These are phyloP conservation scores for Odonthalia washingtoniensis DNA, from an alignment of 31 red algal genomes.

Conservation along the genomic window DNA sequence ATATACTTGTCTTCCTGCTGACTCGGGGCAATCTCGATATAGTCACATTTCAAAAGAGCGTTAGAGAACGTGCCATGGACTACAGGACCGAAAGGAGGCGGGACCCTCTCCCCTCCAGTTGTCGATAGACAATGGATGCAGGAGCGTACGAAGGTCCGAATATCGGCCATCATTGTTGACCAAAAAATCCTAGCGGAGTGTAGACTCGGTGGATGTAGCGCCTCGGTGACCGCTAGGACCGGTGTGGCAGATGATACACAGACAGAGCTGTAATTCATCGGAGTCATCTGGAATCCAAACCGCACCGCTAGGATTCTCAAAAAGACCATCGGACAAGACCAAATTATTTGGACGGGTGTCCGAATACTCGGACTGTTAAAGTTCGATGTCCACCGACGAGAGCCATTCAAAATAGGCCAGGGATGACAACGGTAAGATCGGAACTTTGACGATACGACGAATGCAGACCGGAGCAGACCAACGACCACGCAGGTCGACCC, in stretches of 20 bases:
- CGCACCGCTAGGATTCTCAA: constrained; percentile 9
- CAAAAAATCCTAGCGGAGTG: neutral
- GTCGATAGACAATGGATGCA: constrained; percentile 17
- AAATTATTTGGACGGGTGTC: constrained; percentile 19
- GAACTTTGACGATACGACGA: neutral
- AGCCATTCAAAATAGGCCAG: neutral
- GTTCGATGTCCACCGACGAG: neutral
- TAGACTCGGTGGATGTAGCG: neutral
- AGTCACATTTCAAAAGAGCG: constrained; percentile 11
- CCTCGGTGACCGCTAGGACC: constrained; percentile 4
- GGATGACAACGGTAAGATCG: neutral
- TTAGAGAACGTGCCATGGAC: neutral
- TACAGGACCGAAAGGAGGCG: neutral
- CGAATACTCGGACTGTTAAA: neutral
- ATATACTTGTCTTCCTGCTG: neutral
- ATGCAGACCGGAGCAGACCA: constrained; percentile 6
- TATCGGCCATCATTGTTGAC: neutral
- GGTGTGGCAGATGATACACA: constrained; percentile 20
- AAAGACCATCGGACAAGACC: neutral
- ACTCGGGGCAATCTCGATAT: constrained; percentile 1
- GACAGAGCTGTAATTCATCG: constrained; percentile 4
- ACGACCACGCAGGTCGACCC: neutral
- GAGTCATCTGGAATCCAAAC: constrained; percentile 2
- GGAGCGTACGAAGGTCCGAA: constrained; percentile 8
- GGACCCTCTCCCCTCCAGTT: constrained; percentile 15